These are phyloP conservation scores for Heracleum sosnowskyi DNA, from an alignment of 129 eudicot genomes.

Conservation along the genomic window DNA sequence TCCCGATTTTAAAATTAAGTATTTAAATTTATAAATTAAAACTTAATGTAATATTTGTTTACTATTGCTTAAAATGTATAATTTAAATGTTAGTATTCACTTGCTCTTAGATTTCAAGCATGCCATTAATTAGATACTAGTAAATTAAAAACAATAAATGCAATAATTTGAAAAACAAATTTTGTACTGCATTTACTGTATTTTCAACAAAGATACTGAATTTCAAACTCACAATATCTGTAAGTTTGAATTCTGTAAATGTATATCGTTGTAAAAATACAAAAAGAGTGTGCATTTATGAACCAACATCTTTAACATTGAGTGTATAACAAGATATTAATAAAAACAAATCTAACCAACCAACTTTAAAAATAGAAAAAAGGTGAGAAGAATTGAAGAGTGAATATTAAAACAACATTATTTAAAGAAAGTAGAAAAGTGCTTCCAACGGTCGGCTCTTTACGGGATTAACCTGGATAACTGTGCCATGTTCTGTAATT, in stretches of 20 bases:
- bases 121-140: too few relatives aligned
- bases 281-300: background rate
- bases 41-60: too few relatives aligned
- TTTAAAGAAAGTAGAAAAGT: slow-evolving; percentile 5
- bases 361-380: background rate
- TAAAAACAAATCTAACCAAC: background rate
- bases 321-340: background rate
- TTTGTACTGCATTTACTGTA: too few relatives aligned
- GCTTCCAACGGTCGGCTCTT: slow-evolving; percentile 11
- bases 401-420: background rate
- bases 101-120: too few relatives aligned
- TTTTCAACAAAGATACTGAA: too few relatives aligned
- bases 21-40: too few relatives aligned
- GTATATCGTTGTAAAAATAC: background rate
- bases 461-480: background rate
- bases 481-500: background rate
- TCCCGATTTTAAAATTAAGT: too few relatives aligned
- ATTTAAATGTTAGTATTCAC: too few relatives aligned
- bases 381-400: background rate
- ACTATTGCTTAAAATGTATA: too few relatives aligned
- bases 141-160: too few relatives aligned
- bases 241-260: background rate
- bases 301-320: background rate
- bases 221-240: background rate
- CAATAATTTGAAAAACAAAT: too few relatives aligned